Evolutionary conservation across 352 stramenopile genomes (phyloP).

Genomic region (Thalassiosira hispida): DNA sequence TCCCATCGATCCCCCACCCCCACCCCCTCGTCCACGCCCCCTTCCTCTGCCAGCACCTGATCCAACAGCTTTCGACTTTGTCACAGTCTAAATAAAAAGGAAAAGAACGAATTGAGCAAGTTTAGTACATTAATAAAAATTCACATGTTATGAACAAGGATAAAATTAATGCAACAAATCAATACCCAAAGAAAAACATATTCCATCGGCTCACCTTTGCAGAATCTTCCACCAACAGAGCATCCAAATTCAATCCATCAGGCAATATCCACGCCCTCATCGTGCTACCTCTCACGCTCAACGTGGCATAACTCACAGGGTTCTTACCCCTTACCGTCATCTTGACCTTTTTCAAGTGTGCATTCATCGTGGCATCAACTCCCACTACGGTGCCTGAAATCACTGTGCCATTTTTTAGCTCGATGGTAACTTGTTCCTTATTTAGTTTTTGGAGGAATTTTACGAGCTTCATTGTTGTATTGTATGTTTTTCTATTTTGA

Average conservation of each 20-base stretch:
- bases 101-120: too few species aligned
- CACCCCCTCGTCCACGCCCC: conserved; percentile 54
- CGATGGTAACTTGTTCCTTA: conserved; percentile 98
- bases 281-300: conserved; percentile 98
- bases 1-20: conserved; percentile 15
- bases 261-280: conserved; percentile 91
- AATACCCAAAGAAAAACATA: background rate
- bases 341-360: conserved; percentile 98
- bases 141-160: background rate
- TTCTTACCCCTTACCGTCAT: conserved; percentile 90
- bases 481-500: too few species aligned
- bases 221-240: conserved; percentile 97
- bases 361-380: conserved; percentile 99
- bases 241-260: conserved; percentile 97
- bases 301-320: conserved; percentile 94
- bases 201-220: conserved; percentile 84
- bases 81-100: conserved; percentile 34
- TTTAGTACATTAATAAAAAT: too few species aligned
- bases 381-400: conserved; percentile 97
- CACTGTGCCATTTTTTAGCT: conserved; percentile 99
- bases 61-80: conserved; percentile 51
- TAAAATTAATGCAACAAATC: background rate
- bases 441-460: conserved; percentile 93
- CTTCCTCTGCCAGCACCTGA: conserved; percentile 54
- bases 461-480: conserved; percentile 85